Conservation (phyloP, 2,329 filamentous ascomycete genomes). For the Fusarium clavum region DNA sequence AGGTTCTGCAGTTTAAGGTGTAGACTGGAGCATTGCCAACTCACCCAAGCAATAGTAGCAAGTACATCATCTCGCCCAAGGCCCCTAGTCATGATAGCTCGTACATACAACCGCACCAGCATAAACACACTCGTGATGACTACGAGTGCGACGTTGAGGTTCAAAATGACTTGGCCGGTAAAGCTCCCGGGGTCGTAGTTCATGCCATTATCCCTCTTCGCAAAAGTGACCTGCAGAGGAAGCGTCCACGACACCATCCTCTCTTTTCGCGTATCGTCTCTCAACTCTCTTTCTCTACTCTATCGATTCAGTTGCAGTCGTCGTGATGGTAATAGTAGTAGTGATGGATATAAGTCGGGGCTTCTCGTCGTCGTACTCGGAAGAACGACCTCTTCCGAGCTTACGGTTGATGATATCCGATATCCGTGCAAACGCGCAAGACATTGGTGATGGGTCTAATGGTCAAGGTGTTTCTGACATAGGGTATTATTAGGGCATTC, state of each 20-base stretch:
- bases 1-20: background rate
- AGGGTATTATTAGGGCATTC: background rate
- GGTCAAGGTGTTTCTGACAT: slow-evolving; percentile 8
- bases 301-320: slow-evolving; percentile 15
- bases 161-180: slow-evolving; percentile 25
- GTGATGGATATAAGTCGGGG: slow-evolving; percentile 32
- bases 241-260: slow-evolving; percentile 16
- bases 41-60: slow-evolving; percentile 39
- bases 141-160: slow-evolving; percentile 40
- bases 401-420: slow-evolving; percentile 38
- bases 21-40: background rate
- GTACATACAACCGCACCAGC: slow-evolving; percentile 34
- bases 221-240: background rate
- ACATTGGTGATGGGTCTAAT: slow-evolving; percentile 16
- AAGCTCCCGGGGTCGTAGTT: background rate
- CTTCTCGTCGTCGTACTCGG: slow-evolving; percentile 28
- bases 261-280: background rate
- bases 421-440: slow-evolving; percentile 34
- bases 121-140: slow-evolving; percentile 35
- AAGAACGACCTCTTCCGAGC: slow-evolving; percentile 30
- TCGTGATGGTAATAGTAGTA: slow-evolving; percentile 35
- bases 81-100: slow-evolving; percentile 34
- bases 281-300: background rate
- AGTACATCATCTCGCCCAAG: slow-evolving; percentile 40
- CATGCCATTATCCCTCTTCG: background rate